These are phyloP conservation scores for Hortaea werneckii DNA, from an alignment of 2,329 filamentous ascomycete species.

Conservation along the genomic window DNA sequence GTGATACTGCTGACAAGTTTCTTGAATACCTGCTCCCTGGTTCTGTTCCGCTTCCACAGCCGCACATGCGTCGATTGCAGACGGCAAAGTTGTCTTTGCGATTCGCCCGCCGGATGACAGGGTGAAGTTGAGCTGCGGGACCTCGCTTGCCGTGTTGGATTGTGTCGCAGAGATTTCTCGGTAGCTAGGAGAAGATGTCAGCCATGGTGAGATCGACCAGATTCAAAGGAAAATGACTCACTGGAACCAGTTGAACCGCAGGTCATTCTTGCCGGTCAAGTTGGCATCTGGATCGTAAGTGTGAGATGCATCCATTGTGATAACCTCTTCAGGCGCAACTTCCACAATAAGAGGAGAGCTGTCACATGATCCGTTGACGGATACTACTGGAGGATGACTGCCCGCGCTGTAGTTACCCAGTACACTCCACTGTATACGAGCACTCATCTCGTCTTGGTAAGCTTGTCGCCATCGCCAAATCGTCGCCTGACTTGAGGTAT, in stretches of 20 bases:
- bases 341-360: slow-evolving; percentile 30
- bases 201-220: no score
- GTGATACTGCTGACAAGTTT: slow-evolving; percentile 37
- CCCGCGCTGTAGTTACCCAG: slow-evolving; percentile 24
- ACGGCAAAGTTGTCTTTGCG: slow-evolving; percentile 10
- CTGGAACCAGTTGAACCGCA: slow-evolving; percentile 44
- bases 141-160: slow-evolving; percentile 32
- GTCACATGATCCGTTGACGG: slow-evolving; percentile 33
- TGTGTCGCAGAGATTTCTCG: slow-evolving; percentile 33
- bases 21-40: slow-evolving; percentile 22
- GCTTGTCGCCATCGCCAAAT: slow-evolving; percentile 46
- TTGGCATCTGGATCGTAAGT: slow-evolving; percentile 40
- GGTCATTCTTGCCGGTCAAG: slow-evolving; percentile 11
- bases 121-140: slow-evolving; percentile 29
- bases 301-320: slow-evolving; percentile 36
- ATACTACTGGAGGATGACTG: slow-evolving; percentile 40
- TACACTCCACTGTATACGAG: slow-evolving; percentile 39
- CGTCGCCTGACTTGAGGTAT: slow-evolving; percentile 37
- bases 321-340: slow-evolving; percentile 27
- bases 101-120: slow-evolving; percentile 23
- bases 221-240: no score
- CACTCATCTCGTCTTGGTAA: slow-evolving; percentile 43
- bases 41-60: slow-evolving; percentile 21
- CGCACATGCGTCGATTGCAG: slow-evolving; percentile 32
- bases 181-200: no score